These are phyloP conservation scores for Abrus precatorius DNA, from an alignment of 306 rosid species.

Conservation along the genomic window DNA sequence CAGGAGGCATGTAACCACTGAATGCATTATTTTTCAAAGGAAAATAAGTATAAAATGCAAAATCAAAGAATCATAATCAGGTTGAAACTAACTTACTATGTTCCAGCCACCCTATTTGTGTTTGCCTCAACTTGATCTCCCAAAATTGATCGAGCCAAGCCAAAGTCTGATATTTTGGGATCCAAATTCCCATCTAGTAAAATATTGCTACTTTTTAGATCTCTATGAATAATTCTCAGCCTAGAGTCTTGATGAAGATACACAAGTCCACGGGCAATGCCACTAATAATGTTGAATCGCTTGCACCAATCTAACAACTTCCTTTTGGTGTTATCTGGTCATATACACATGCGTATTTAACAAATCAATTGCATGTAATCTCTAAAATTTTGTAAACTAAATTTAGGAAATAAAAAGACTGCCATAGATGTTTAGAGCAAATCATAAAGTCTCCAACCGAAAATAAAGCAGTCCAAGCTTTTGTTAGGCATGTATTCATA, in stretches of 20 bases:
- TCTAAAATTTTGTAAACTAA: neutral
- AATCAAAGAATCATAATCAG: neutral
- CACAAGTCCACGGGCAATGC: neutral
- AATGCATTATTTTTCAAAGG: neutral
- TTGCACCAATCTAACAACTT: neutral
- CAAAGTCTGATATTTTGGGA: constrained; percentile 34
- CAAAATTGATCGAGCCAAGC: neutral
- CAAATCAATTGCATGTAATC: neutral
- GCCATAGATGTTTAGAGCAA: neutral
- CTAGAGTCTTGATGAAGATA: constrained; percentile 40
- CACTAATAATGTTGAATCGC: neutral
- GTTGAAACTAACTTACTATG: neutral
- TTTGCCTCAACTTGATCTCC: neutral
- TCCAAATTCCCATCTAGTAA: neutral
- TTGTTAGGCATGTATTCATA: constrained; percentile 13
- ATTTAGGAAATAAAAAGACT: neutral
- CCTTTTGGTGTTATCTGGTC: neutral
- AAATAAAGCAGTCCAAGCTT: constrained; percentile 4
- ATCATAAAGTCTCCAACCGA: constrained; percentile 4
- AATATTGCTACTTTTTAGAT: constrained; percentile 22
- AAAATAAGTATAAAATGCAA: too few species aligned
- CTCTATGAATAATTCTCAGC: constrained; percentile 31
- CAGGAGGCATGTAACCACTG: neutral
- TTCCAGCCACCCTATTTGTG: neutral
- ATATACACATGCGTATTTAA: neutral